Evolutionary conservation across 1,139 yeast genomes (phyloP).

Genomic region (Zygosaccharomyces sapae): DNA sequence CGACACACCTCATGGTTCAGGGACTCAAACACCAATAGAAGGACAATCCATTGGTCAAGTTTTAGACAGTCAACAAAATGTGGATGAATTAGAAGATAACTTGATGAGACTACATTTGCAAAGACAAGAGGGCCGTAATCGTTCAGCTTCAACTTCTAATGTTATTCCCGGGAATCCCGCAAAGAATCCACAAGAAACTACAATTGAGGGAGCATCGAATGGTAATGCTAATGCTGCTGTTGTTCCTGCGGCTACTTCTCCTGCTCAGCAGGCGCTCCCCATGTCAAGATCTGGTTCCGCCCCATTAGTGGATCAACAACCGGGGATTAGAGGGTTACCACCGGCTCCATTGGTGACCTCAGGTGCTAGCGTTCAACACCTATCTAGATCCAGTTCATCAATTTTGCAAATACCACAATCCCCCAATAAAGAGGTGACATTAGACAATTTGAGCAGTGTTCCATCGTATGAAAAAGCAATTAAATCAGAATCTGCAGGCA

Average conservation of each 20-base stretch:
- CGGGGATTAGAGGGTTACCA: conserved; percentile 1
- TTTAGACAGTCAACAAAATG: conserved; percentile 30
- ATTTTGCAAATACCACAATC: conserved; percentile 23
- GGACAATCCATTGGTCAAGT: conserved; percentile 21
- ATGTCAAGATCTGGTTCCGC: conserved; percentile 1
- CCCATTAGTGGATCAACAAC: not conserved
- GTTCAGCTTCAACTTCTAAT: conserved; percentile 9
- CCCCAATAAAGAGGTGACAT: conserved; percentile 35
- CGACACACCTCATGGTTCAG: conserved; percentile 33
- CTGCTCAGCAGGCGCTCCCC: not conserved
- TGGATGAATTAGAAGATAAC: conserved; percentile 46
- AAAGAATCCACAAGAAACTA: not conserved
- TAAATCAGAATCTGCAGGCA: conserved; percentile 44
- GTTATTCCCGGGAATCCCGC: conserved; percentile 8
- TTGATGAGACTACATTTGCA: conserved; percentile 52
- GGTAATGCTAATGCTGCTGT: conserved; percentile 1
- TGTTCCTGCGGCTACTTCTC: not conserved
- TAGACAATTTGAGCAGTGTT: conserved; percentile 54
- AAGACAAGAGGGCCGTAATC: conserved; percentile 32
- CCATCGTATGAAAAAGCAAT: conserved; percentile 83
- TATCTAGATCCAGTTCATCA: conserved; percentile 9
- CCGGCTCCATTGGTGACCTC: conserved; percentile 24
- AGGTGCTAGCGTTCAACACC: conserved; percentile 15
- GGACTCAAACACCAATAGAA: conserved; percentile 30
- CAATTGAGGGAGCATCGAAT: not conserved